Evolutionary conservation across 345 rosid genomes (phyloP), one percentile per base, ranked within the genome.

Genomic region (Moricandia arvensis): DNA sequence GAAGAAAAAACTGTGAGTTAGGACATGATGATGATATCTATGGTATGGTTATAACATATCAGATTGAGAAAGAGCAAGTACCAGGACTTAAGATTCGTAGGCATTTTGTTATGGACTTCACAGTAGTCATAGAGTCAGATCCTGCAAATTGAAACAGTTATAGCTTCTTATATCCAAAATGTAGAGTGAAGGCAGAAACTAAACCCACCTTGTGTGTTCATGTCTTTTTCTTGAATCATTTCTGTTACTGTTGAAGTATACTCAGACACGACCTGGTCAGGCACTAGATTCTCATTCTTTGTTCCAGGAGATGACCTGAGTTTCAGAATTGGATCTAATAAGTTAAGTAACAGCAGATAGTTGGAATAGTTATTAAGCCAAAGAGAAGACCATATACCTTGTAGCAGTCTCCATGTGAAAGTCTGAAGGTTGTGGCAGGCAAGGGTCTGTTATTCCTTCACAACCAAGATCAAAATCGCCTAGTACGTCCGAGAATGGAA

Each of bases 401-500:
- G 86, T 75, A 78, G 76, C 77, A 73, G 76, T 74, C 62, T 82
- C 85, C 3, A 61, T 59, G 37, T 75, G 75, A 30, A 57, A 47
- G 24, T 69, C 80, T 35, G 63, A 47, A 11, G 33, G 13, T 0
- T 76, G 69, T 74, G 86, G 86, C 51, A 82, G 82, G 81, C 81
- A 81, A 65, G 88, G 71, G 51, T 71, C 60, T 34, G 15, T 27
- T 47, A 72, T 60, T 75, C 75, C 94, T 65, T 89, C 82, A 63
- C 57, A 79, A n/a, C 59, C 91, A 69, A 94, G 80, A 81, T 87
- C 96, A 5, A 94, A 83, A 80, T 90, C 97, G 61, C 76, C 79
- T 15, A 94, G 69, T 58, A 91, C 74, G 59, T 91, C 93, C 0
- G 96, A 83, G 82, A 93, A 91, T 1, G 90, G 84, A 75, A 89